Evolutionary conservation across 306 rosid species (phyloP), one percentile per base, ranked within the genome.

Genomic region (Malus asiatica): DNA sequence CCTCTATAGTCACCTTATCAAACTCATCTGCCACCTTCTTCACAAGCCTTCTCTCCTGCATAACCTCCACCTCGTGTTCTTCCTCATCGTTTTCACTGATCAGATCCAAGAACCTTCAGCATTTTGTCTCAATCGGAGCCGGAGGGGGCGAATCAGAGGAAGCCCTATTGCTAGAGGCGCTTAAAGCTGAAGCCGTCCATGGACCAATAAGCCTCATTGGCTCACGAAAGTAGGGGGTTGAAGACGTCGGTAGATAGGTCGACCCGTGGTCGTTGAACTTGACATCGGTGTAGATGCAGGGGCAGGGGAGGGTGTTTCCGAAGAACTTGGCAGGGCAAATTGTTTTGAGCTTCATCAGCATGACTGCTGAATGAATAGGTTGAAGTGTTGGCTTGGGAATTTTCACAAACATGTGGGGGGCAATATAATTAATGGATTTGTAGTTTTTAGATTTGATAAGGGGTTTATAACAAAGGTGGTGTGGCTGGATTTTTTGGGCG

Each of bases 131-230:
- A 4, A 87, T 19, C 11, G 97, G 97, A 14, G 93, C 97, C 2
- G 96, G 88, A 3, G 93, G 99, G 0, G 97, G 97, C 1, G 93
- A 88, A 44, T 42, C 59, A 0, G 81, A 42, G 33, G 45, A 46
- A 0, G 62, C 33, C 8, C 61, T 77, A 40, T 80, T 81, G 11
- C 14, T 33, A 1, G 63, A 92, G 87, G 78, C 97, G 97, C 42
- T 83, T 86, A 88, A 79, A 78, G 83, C 85, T 84, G 68, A 92
- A 87, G 7, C 99, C 97, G 1, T 97, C 99, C 97, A 95, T 92
- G 77, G 97, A 87, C 97, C 99, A 95, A 84, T 95, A 97, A 61
- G 99, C 98, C 71, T 92, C 91, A n/a, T 81, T 33, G 70, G 97
- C 96, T 97, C 99, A 92, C 0, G 86, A 83, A 66, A 95, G 81